Evolutionary conservation across 2,329 filamentous ascomycete species (phyloP).

Genomic region (Botrytis pseudocinerea): DNA sequence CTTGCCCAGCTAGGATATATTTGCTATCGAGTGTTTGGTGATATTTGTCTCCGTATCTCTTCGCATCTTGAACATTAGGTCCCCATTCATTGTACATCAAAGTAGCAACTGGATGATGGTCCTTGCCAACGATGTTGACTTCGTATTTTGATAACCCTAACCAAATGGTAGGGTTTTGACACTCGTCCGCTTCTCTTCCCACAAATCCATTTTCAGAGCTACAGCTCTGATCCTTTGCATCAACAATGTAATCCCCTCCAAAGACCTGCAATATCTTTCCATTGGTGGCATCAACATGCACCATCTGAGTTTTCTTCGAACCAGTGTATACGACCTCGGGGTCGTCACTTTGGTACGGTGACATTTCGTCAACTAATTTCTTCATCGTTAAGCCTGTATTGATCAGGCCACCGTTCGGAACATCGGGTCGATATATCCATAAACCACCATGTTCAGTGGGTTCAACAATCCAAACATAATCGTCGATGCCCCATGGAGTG

Average conservation of each 20-base stretch:
- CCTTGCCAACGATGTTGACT: slow-evolving; percentile 78
- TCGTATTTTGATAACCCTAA: slow-evolving; percentile 88
- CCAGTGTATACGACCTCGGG: slow-evolving; percentile 85
- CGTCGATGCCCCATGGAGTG: slow-evolving; percentile 60
- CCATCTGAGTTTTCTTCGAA: slow-evolving; percentile 85
- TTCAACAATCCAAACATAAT: slow-evolving; percentile 94
- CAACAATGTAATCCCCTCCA: slow-evolving; percentile 68
- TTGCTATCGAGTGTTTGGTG: slow-evolving; percentile 76
- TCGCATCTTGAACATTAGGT: slow-evolving; percentile 85
- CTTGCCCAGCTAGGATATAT: slow-evolving; percentile 84
- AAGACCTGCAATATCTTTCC: slow-evolving; percentile 84
- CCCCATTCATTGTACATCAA: slow-evolving; percentile 94
- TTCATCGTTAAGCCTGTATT: slow-evolving; percentile 76
- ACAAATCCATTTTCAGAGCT: slow-evolving; percentile 56
- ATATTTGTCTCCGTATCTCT: slow-evolving; percentile 65
- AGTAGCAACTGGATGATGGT: slow-evolving; percentile 77
- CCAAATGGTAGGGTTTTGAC: slow-evolving; percentile 76
- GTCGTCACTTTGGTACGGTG: slow-evolving; percentile 73
- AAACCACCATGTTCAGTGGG: slow-evolving; percentile 83
- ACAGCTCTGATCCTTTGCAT: slow-evolving; percentile 70
- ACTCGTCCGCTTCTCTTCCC: slow-evolving; percentile 65
- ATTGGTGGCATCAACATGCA: slow-evolving; percentile 84
- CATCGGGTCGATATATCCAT: slow-evolving; percentile 78
- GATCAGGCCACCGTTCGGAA: slow-evolving; percentile 58
- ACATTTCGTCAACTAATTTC: slow-evolving; percentile 78